Evolutionary conservation across 495 filamentous ascomycete genomes (phyloP), one percentile per base, ranked within the genome.

Genomic region (Penicillium verhagenii): DNA sequence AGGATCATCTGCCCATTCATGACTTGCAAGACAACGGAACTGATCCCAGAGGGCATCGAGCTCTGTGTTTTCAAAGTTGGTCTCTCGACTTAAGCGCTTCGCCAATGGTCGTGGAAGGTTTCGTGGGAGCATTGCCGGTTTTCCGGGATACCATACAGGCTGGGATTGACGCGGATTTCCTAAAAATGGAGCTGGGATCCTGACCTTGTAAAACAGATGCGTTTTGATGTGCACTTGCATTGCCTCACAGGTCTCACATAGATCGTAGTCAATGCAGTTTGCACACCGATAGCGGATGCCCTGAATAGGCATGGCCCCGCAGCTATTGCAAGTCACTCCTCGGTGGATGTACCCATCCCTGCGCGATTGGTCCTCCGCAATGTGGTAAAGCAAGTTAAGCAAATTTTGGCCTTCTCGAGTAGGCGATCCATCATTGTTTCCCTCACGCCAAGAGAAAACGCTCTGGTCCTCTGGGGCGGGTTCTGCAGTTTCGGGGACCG

Each of bases 11-110:
- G 82, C 70, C 86, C 89, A 96, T 64, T 92, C 86, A 10, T 85
- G 85, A 56, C 87, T 90, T 9, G 94, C 94, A 60, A 96, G 82
- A 56, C 90, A 96, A 8, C 87, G 89, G 81, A 95, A 97, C 62
- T 97, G 95, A 61, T 97, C 93, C 87, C 91, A 97, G 24, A 94
- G 82, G 25, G 91, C 94, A 70, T 97, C 91, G 3, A 97, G 71
- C 65, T 96, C 90, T 2, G 88, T 83, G 28, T 82, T 80, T 65
- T 96, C 91, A 56, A 92, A 92, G 14, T 81, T 83, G 14, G 88
- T 90, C 23, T 90, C 85, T 33, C 81, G 78, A 21, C 82, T 82
- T 47, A 96, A 76, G 47, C 83, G 82, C 45, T 82, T 77, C 28
- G 85, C 83, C 4, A 91, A 64, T 18, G 79, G 65, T 21, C 82